A percentile compares a stretch with the other conserved stretches of the same genome.
Evolutionary conservation across 2,329 filamentous ascomycete species (phyloP).

Genomic region (Whalleya microplaca): DNA sequence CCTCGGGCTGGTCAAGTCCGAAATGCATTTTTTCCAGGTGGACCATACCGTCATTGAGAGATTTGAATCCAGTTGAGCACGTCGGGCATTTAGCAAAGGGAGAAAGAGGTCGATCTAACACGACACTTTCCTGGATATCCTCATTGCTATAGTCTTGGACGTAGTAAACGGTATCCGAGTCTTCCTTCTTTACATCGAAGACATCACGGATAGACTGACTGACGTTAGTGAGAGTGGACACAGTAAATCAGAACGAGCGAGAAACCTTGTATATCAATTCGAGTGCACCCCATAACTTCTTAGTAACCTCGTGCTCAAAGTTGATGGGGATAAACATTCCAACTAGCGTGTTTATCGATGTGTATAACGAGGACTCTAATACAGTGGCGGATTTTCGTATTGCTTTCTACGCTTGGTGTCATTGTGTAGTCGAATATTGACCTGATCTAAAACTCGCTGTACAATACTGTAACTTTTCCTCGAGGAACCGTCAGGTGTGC

Average conservation of each 20-base stretch:
- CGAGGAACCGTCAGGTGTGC: background rate
- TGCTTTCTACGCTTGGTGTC: background rate
- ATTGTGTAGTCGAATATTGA: background rate
- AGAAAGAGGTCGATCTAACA: background rate
- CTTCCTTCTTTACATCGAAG: background rate
- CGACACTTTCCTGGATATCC: background rate
- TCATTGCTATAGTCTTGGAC: conserved; percentile 7
- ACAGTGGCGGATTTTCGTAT: too few species aligned
- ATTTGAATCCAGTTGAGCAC: conserved; percentile 1
- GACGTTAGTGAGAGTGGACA: background rate
- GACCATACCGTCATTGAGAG: background rate
- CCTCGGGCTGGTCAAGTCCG: background rate
- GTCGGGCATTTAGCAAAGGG: conserved; percentile 1
- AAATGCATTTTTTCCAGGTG: conserved; percentile 8
- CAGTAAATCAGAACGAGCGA: background rate
- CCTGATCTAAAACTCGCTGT: conserved; percentile 6
- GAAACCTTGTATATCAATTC: conserved; percentile 5
- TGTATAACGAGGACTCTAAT: too few species aligned
- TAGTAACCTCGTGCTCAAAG: conserved; percentile 7
- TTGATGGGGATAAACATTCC: conserved; percentile 12
- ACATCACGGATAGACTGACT: conserved; percentile 1
- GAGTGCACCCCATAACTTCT: conserved; percentile 5
- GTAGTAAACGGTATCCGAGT: background rate
- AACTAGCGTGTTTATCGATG: background rate
- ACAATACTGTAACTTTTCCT: conserved; percentile 2